A percentile compares a stretch with the other conserved stretches of the same genome.
Evolutionary conservation across 768 basidiomycete species (phyloP).

Genomic region (Collybia sp.): DNA sequence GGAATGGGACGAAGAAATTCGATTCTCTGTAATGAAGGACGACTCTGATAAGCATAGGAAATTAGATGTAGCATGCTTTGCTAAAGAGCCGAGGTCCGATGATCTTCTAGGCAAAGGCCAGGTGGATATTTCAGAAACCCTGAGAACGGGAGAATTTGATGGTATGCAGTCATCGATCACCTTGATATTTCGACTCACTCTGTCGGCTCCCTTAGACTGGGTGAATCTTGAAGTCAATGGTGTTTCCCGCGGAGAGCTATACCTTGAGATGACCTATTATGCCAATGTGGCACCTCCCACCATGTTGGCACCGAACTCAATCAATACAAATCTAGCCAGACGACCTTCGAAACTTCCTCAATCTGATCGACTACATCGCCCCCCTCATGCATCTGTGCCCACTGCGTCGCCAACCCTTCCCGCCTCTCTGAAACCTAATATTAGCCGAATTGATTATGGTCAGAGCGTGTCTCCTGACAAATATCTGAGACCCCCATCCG

Average conservation of each 20-base stretch:
- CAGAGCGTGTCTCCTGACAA: slow-evolving; percentile 1
- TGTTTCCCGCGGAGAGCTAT: slow-evolving; percentile 76
- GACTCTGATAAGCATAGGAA: slow-evolving; percentile 47
- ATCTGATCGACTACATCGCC: slow-evolving; percentile 47
- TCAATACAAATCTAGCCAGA: slow-evolving; percentile 27
- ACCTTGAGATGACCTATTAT: slow-evolving; percentile 92
- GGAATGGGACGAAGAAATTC: slow-evolving; percentile 86
- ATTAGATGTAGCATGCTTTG: slow-evolving; percentile 73
- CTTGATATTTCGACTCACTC: background rate
- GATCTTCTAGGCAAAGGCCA: slow-evolving; percentile 75
- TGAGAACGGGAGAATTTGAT: slow-evolving; percentile 88
- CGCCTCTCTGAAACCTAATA: slow-evolving; percentile 7
- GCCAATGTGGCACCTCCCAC: slow-evolving; percentile 51
- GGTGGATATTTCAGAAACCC: slow-evolving; percentile 72
- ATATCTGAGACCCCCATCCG: slow-evolving; percentile 12
- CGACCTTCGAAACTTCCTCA: slow-evolving; percentile 50
- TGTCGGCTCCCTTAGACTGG: slow-evolving; percentile 23
- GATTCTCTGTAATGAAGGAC: slow-evolving; percentile 68
- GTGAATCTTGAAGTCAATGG: slow-evolving; percentile 33
- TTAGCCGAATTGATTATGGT: slow-evolving; percentile 10
- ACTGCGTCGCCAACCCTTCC: slow-evolving; percentile 13
- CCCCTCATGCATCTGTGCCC: slow-evolving; percentile 16
- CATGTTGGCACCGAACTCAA: slow-evolving; percentile 20
- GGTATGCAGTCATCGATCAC: slow-evolving; percentile 45
- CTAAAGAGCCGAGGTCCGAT: slow-evolving; percentile 68